Conservation (phyloP, 352 stramenopile species). For the Globisporangium cylindrosporum region DNA sequence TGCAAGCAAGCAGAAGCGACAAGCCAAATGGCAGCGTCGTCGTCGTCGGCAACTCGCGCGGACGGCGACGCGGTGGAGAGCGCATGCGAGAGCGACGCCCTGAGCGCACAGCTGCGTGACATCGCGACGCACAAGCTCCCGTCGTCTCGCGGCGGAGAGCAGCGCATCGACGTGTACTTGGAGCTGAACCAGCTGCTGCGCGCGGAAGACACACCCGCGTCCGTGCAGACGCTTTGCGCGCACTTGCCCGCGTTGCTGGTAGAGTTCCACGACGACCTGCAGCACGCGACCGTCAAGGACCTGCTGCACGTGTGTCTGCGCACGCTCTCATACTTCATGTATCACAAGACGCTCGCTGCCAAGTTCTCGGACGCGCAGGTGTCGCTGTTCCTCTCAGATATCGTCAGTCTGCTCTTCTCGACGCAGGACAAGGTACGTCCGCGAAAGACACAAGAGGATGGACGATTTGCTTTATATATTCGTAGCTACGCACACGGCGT, state of each 20-base stretch:
- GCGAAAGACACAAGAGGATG: not conserved
- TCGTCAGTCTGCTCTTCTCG: constrained; percentile 48
- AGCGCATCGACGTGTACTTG: constrained; percentile 52
- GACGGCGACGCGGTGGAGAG: not conserved
- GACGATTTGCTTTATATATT: too few relatives aligned
- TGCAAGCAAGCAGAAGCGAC: too few relatives aligned
- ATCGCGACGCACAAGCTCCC: constrained; percentile 37
- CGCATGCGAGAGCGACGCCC: not conserved
- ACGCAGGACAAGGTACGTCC: constrained; percentile 43
- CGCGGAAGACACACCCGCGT: constrained; percentile 49
- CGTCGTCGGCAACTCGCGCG: not conserved
- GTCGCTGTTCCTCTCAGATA: constrained; percentile 41
- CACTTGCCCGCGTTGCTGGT: constrained; percentile 34
- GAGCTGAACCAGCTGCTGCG: constrained; percentile 53
- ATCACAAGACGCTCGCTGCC: constrained; percentile 38
- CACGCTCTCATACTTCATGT: constrained; percentile 72
- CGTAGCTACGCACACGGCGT: not conserved
- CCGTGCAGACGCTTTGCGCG: constrained; percentile 35
- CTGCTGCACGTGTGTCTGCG: constrained; percentile 41
- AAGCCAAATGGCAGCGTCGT: not conserved
- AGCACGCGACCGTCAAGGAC: constrained; percentile 35
- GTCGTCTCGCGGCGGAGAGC: constrained; percentile 30
- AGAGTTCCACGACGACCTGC: constrained; percentile 48
- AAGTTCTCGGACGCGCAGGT: constrained; percentile 39
- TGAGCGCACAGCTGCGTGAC: constrained; percentile 22